Base-by-base conservation (phyloP, 208 protist genomes). In the Tritrichomonas foetus region DNA sequence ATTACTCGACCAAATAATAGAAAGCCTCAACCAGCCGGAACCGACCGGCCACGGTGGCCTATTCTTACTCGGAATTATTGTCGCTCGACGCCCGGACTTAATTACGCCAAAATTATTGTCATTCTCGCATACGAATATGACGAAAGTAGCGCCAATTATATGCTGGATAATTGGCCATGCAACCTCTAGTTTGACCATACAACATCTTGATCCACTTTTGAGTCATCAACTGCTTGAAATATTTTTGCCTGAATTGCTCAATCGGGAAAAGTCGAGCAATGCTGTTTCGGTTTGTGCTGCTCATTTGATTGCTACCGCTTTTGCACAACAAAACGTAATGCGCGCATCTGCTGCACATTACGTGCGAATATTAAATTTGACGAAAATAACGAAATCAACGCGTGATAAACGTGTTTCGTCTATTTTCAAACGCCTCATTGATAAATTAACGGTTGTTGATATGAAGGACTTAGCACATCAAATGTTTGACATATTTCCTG, bases 171-270 rank as follows among this genome's bases (percentile, higher is more conserved):
- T 57, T 33, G 47, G 78, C 0, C 27, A 47, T 39, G 41, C 78
- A 2, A 5, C 39, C 53, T 36, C 25, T 22, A 89, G 78, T 57
- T 8, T 33, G 11, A 89, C 20, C 3, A 89, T 89, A n/a, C 16
- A 41, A 57, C 78, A 89, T 57, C 36, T 89, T 39, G 78, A 89
- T 50, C 78, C 78, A 53, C 39, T 89, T 41, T 8, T 89, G 1
- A 89, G 78, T 61, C 78, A 89, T 39, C 78, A 89, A 89, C 44
- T 89, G 53, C 44, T 89, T 57, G 78, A 89, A 53, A 61, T 89
- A 33, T 89, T 89, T 89, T 89, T 89, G 57, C 20, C 41, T 14
- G 47, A 89, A n/a, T 53, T 33, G 16, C 33, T 57, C 1, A n/a
- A 25, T n/a, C 33, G 39, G n/a, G 78, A 89, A 20, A 33, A 20